Percentiles rank a stretch among this genome's conserved stretches.
Evolutionary conservation across 306 rosid species (phyloP).

Genomic region (Begonia masoniana): DNA sequence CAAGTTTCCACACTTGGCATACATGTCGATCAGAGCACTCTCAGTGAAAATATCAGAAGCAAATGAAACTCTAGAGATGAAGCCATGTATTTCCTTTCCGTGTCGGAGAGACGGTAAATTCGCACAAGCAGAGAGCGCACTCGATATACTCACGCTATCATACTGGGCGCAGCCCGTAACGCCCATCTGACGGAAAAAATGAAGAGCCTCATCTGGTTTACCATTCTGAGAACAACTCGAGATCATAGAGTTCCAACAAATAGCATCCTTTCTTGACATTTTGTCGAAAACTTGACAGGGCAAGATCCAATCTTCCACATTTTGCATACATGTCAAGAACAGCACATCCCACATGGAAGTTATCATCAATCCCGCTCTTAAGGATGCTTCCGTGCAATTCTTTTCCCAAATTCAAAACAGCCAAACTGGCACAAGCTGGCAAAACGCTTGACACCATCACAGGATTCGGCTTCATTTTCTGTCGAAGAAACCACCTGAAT

Average conservation of each 20-base stretch:
- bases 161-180: slow-evolving; percentile 25
- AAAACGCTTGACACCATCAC: slow-evolving; percentile 55
- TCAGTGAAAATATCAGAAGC: slow-evolving; percentile 38
- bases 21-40: slow-evolving; percentile 66
- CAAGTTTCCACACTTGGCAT: slow-evolving; percentile 78
- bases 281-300: slow-evolving; percentile 32
- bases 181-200: slow-evolving; percentile 63
- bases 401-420: slow-evolving; percentile 49
- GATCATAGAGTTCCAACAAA: slow-evolving; percentile 82
- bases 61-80: slow-evolving; percentile 34
- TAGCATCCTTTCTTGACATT: slow-evolving; percentile 46
- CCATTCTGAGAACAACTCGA: slow-evolving; percentile 59
- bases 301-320: slow-evolving; percentile 70
- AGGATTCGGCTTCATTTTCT: slow-evolving; percentile 51
- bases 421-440: slow-evolving; percentile 64
- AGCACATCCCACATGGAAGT: slow-evolving; percentile 50
- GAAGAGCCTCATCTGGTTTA: slow-evolving; percentile 50
- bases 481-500: slow-evolving; percentile 45
- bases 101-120: slow-evolving; percentile 44
- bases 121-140: slow-evolving; percentile 61
- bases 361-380: slow-evolving; percentile 28
- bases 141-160: slow-evolving; percentile 53
- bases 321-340: slow-evolving; percentile 73
- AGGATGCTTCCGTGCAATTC: slow-evolving; percentile 58
- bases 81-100: slow-evolving; percentile 67